Conservation (phyloP, 805 yeast genomes). For the Metschnikowia baotianmanensis region DNA sequence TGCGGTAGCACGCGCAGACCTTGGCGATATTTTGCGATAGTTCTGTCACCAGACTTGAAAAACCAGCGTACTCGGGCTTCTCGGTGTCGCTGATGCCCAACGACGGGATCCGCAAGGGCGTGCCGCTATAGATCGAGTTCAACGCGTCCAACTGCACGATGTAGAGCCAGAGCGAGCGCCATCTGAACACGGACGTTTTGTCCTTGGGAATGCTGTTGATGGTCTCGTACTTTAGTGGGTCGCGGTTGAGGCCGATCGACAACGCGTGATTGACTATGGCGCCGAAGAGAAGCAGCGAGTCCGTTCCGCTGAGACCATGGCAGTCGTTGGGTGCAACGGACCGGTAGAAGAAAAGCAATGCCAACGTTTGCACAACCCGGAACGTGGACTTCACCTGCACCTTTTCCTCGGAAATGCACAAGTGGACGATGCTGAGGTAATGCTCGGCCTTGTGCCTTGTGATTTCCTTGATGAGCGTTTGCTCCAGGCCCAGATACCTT, state of each 20-base stretch:
- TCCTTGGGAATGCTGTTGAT: conserved; percentile 32
- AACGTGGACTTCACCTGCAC: conserved; percentile 32
- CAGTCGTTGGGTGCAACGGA: conserved; percentile 42
- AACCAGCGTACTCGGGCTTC: conserved; percentile 21
- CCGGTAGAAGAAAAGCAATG: conserved; percentile 33
- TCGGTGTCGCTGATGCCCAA: conserved; percentile 35
- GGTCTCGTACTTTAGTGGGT: conserved; percentile 32
- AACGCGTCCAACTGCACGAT: conserved; percentile 31
- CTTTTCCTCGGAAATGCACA: conserved; percentile 35
- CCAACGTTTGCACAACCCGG: conserved; percentile 34
- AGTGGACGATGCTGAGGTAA: conserved; percentile 29
- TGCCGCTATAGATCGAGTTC: conserved; percentile 33
- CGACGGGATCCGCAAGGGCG: conserved; percentile 26
- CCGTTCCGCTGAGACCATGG: conserved; percentile 40
- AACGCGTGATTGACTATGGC: conserved; percentile 37
- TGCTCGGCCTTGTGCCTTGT: conserved; percentile 27
- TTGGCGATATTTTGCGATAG: conserved; percentile 16
- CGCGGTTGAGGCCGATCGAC: conserved; percentile 41
- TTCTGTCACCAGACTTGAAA: conserved; percentile 6
- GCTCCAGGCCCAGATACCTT: conserved; percentile 28
- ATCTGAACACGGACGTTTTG: conserved; percentile 24
- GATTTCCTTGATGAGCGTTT: conserved; percentile 29
- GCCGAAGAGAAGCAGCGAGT: conserved; percentile 38
- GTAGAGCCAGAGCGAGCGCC: conserved; percentile 40
- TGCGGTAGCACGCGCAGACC: conserved; percentile 30